Evolutionary conservation across 2,329 filamentous ascomycete species (phyloP).

Genomic region (Aspergillus uvarum): DNA sequence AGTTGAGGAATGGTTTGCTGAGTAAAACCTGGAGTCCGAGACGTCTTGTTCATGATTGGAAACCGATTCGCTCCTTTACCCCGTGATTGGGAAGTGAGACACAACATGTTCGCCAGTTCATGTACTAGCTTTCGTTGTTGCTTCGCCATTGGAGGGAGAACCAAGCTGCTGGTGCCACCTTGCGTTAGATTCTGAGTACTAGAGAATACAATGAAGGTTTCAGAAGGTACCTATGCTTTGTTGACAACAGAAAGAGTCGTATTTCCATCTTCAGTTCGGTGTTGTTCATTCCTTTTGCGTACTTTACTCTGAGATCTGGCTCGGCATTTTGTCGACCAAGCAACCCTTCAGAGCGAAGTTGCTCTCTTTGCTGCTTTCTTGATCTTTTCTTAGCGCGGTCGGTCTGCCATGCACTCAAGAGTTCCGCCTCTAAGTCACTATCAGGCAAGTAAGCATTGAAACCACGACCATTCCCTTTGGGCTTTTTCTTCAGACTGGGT

Average conservation of each 20-base stretch:
- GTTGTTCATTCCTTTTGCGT: conserved; percentile 68
- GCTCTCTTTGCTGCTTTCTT: conserved; percentile 69
- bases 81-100: conserved; percentile 78
- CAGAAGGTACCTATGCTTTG: conserved; percentile 60
- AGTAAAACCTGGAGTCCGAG: conserved; percentile 61
- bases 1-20: conserved; percentile 54
- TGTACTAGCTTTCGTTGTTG: conserved; percentile 75
- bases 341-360: conserved; percentile 64
- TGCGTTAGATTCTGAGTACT: not conserved
- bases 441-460: conserved; percentile 61
- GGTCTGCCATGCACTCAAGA: conserved; percentile 63
- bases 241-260: conserved; percentile 64
- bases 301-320: conserved; percentile 67
- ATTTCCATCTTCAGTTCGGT: conserved; percentile 72
- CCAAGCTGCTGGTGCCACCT: conserved; percentile 54
- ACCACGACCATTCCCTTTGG: conserved; percentile 61
- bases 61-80: conserved; percentile 72
- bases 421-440: conserved; percentile 62
- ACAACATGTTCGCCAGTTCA: conserved; percentile 70
- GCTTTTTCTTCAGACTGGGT: conserved; percentile 64
- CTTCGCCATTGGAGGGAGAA: conserved; percentile 82
- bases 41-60: conserved; percentile 74
- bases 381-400: conserved; percentile 70
- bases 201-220: not conserved
- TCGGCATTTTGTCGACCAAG: conserved; percentile 58